Base-by-base conservation (phyloP, 2,329 filamentous ascomycete genomes). In the Endocalyx cinctus region DNA sequence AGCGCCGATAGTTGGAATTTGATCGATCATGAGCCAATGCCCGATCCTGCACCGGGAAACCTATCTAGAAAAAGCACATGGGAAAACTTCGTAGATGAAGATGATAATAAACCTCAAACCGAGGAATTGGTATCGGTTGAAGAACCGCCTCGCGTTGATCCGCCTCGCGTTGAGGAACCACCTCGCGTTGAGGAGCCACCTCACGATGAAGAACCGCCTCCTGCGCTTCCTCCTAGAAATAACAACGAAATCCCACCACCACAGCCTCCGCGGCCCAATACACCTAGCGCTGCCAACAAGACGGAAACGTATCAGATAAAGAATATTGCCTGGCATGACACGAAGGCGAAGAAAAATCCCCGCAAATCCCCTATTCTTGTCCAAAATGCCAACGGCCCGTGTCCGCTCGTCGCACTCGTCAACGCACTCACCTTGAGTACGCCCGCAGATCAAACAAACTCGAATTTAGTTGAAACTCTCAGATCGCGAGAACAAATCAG, bases 331-430 rank as follows among this genome's bases (percentile, higher is more conserved):
- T 97, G 90, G 89, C 70, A 80, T 39, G 87, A 96, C 55, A 60
- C 68, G 3, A 73, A 56, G 10, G 67, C 72, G 0, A 57, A 68
- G 2, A 69, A 74, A n/a, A 77, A 77, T 33, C 69, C 86, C 23
- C 74, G 87, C 27, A 72, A 74, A n/a, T 90, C 87, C 1, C 90
- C 92, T 0, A 87, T 97, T 35, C 67, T 97, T 25, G 80, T 94
- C 4, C 90, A 98, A 54, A 97, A 96, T 48, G 79, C 82, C 36
- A 98, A 98, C 50, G 92, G 92, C 0, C 92, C 92, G 1, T 98
- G 92, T 58, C 92, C 92, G 2, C 64, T 98, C 11, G 77, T 98
- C 17, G 92, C 92, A 3, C 69, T 98, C 5, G 89, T 97, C 38
- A 98, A 98, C 56, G 89, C 89, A 1, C 69, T 98, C 12, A 84